Conservation (phyloP, 495 filamentous ascomycete genomes). For the Extremus antarcticus region DNA sequence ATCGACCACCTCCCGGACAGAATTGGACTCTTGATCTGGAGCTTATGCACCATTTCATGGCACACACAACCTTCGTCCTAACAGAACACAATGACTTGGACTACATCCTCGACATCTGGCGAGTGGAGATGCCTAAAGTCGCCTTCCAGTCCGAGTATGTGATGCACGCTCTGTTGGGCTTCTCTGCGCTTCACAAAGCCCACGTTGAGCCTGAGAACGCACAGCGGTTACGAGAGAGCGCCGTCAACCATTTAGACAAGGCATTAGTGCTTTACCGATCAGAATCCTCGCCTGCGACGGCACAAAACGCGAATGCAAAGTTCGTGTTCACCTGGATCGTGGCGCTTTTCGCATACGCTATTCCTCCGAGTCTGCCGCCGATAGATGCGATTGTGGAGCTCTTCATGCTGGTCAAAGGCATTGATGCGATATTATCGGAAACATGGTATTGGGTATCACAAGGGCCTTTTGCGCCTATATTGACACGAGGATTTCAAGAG, state of each 20-base stretch:
- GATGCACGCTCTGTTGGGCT: slow-evolving; percentile 17
- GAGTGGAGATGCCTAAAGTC: slow-evolving; percentile 13
- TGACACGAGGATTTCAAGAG: slow-evolving; percentile 6
- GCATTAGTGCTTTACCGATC: slow-evolving; percentile 13
- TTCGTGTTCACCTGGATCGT: slow-evolving; percentile 18
- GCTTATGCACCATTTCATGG: slow-evolving; percentile 18
- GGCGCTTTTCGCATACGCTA: slow-evolving; percentile 14
- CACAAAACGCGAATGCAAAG: slow-evolving; percentile 16
- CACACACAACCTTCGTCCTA: slow-evolving; percentile 6
- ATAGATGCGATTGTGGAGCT: slow-evolving; percentile 19
- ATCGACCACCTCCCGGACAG: slow-evolving; percentile 4
- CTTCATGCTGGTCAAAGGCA: slow-evolving; percentile 16
- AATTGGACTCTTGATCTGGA: slow-evolving; percentile 15
- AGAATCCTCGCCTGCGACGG: background rate
- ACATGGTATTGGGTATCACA: slow-evolving; percentile 19
- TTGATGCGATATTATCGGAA: slow-evolving; percentile 10
- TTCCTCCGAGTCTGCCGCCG: slow-evolving; percentile 13
- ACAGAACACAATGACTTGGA: slow-evolving; percentile 8
- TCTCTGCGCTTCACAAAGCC: slow-evolving; percentile 15
- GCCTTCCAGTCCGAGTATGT: slow-evolving; percentile 15
- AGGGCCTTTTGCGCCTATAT: slow-evolving; percentile 15
- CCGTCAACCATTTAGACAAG: slow-evolving; percentile 19
- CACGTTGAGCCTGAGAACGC: slow-evolving; percentile 7
- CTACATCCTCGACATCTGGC: slow-evolving; percentile 8
- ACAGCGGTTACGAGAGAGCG: slow-evolving; percentile 8